Conservation (phyloP, 345 rosid species). For the Eucalyptus urophylla region DNA sequence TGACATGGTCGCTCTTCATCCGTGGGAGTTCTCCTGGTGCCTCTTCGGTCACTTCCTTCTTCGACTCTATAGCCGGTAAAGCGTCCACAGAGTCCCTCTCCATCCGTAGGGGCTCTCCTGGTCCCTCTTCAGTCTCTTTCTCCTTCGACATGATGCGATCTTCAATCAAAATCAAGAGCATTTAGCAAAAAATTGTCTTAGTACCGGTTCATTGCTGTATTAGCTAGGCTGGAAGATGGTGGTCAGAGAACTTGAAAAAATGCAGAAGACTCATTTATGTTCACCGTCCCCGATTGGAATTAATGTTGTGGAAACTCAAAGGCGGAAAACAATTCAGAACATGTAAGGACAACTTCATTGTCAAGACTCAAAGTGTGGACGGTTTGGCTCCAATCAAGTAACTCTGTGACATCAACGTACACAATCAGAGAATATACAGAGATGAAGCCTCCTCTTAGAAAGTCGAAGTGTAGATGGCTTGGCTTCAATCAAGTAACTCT, state of each 20-base stretch:
- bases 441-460: too few species aligned
- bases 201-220: neutral
- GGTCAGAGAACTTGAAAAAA: neutral
- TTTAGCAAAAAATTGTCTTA: neutral
- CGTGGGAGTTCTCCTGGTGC: neutral
- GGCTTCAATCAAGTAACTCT: neutral
- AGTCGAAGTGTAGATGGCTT: neutral
- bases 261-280: neutral
- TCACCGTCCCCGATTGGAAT: neutral
- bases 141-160: neutral
- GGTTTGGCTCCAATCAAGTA: neutral
- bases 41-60: neutral
- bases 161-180: neutral
- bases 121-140: neutral
- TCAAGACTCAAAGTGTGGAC: neutral
- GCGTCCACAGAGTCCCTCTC: constrained; percentile 16
- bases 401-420: too few species aligned
- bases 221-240: neutral
- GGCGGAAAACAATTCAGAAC: neutral
- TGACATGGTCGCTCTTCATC: constrained; percentile 46
- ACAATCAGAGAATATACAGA: too few species aligned
- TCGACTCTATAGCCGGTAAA: neutral
- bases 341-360: neutral
- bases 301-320: neutral
- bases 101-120: neutral